phyloP scores from a whole-genome alignment of 352 stramenopile species.

The Globisporangium abappressorium region DNA sequence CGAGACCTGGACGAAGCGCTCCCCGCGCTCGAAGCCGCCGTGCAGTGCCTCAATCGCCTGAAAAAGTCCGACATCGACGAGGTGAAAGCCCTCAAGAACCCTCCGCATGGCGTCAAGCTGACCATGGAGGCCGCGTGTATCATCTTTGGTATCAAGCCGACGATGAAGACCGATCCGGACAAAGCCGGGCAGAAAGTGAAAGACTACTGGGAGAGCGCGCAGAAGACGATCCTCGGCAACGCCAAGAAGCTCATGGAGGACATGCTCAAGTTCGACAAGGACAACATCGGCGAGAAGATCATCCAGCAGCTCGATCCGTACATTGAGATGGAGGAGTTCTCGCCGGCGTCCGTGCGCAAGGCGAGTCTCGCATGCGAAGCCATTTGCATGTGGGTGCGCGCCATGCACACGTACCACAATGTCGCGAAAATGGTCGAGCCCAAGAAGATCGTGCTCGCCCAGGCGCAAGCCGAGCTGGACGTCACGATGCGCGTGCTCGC shows the following conservation, averaged over 20 bases:
- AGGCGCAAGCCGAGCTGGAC: slow-evolving; percentile 83
- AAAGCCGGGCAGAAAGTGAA: slow-evolving; percentile 90
- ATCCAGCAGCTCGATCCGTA: slow-evolving; percentile 88
- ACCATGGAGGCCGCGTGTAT: slow-evolving; percentile 93
- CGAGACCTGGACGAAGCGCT: slow-evolving; percentile 91
- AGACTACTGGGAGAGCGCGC: slow-evolving; percentile 87
- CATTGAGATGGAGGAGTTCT: slow-evolving; percentile 91
- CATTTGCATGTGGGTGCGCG: slow-evolving; percentile 93
- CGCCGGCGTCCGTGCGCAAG: slow-evolving; percentile 86
- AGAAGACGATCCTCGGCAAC: slow-evolving; percentile 85
- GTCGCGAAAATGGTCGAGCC: slow-evolving; percentile 91
- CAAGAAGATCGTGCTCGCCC: slow-evolving; percentile 86
- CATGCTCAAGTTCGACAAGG: slow-evolving; percentile 90
- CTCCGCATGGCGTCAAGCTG: slow-evolving; percentile 76
- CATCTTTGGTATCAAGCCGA: slow-evolving; percentile 93
- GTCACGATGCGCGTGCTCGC: slow-evolving; percentile 85
- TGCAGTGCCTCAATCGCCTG: slow-evolving; percentile 89
- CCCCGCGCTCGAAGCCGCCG: slow-evolving; percentile 88
- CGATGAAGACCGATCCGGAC: slow-evolving; percentile 85
- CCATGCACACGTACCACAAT: slow-evolving; percentile 93
- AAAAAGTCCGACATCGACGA: slow-evolving; percentile 95
- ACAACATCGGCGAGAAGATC: slow-evolving; percentile 87
- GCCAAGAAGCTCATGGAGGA: slow-evolving; percentile 90
- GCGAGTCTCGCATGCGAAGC: slow-evolving; percentile 90
- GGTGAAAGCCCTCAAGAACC: slow-evolving; percentile 88